Base-by-base conservation (phyloP, 495 filamentous ascomycete species). In the Neurospora sublineolata region DNA sequence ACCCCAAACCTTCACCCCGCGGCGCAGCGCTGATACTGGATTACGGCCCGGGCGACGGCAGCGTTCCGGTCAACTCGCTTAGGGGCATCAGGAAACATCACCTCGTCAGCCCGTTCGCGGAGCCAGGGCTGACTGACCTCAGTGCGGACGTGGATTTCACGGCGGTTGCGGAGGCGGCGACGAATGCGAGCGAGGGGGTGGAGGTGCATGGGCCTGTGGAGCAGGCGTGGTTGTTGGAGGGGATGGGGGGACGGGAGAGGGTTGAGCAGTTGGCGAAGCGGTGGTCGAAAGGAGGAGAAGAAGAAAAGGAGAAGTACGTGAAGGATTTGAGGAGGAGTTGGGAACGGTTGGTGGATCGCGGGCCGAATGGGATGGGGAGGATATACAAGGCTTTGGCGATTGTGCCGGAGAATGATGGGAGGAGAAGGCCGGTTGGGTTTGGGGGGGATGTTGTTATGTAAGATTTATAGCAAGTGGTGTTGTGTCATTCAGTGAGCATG, bases 201-300 rank as follows among this genome's bases (percentile, higher is more conserved):
- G 95, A 98, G 79, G 92, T 97, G 16, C 93, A 97, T 79, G 95
- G 95, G 0, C 95, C 95, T 4, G 90, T 97, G 3, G 89, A 94
- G 76, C 95, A 99, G 81, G 93, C 88, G 0, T 80, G 82, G 30
- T 99, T 94, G 81, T 82, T 99, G 70, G 81, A 85, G 70, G 82
- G 84, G 1, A 90, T 98, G 90, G 95, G 95, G 0, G 92, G 94
- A 67, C 82, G 80, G 67, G 90, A 96, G 82, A 86, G 95, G 44
- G 93, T 90, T 72, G 86, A 89, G 77, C 84, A 88, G 79, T 77
- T 97, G 60, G 80, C 88, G 18, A 82, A 83, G 75, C 74, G 69
- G 74, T 75, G n/a, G n/a, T n/a, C n/a, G 64, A 64, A 20, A 84
- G 85, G 70, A 85, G 84, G 42, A 23, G 83, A 87, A 72, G 84